phyloP scores from a whole-genome alignment of 805 yeast species.

The Cyberlindnera maritima region DNA sequence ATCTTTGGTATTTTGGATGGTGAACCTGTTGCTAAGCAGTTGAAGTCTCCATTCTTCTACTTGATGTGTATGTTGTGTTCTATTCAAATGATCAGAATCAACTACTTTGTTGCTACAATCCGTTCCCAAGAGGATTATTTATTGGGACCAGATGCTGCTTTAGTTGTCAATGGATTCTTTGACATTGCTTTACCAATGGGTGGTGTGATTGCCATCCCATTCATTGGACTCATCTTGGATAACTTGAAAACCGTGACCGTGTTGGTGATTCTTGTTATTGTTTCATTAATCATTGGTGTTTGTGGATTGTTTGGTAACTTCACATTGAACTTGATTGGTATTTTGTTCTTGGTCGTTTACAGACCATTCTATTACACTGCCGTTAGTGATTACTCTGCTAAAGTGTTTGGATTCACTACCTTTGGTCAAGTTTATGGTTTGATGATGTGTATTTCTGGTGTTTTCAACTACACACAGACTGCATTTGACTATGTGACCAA shows the following conservation, averaged over 20 bases:
- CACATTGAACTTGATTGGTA: slow-evolving; percentile 61
- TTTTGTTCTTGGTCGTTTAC: slow-evolving; percentile 69
- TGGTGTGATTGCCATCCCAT: slow-evolving; percentile 82
- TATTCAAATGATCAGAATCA: slow-evolving; percentile 86
- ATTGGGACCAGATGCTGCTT: slow-evolving; percentile 52
- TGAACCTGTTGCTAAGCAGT: slow-evolving; percentile 44
- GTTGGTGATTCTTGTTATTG: slow-evolving; percentile 45
- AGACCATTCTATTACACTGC: slow-evolving; percentile 94
- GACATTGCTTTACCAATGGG: slow-evolving; percentile 88
- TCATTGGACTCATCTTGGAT: slow-evolving; percentile 79
- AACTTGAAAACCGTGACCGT: slow-evolving; percentile 62
- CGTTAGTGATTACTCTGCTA: slow-evolving; percentile 86
- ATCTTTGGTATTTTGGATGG: slow-evolving; percentile 81
- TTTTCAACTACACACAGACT: slow-evolving; percentile 73
- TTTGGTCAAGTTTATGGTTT: slow-evolving; percentile 92
- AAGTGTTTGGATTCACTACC: slow-evolving; percentile 88
- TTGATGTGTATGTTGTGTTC: slow-evolving; percentile 78
- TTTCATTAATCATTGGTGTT: slow-evolving; percentile 65
- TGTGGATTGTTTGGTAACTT: slow-evolving; percentile 57
- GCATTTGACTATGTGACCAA: slow-evolving; percentile 71
- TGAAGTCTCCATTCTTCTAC: slow-evolving; percentile 65
- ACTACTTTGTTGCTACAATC: slow-evolving; percentile 89
- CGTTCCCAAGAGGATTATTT: slow-evolving; percentile 78
- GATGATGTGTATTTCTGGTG: slow-evolving; percentile 76
- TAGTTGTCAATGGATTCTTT: slow-evolving; percentile 65